phyloP scores from a whole-genome alignment of 768 basidiomycete species.

The Tylopilus vinaceipallidus region DNA sequence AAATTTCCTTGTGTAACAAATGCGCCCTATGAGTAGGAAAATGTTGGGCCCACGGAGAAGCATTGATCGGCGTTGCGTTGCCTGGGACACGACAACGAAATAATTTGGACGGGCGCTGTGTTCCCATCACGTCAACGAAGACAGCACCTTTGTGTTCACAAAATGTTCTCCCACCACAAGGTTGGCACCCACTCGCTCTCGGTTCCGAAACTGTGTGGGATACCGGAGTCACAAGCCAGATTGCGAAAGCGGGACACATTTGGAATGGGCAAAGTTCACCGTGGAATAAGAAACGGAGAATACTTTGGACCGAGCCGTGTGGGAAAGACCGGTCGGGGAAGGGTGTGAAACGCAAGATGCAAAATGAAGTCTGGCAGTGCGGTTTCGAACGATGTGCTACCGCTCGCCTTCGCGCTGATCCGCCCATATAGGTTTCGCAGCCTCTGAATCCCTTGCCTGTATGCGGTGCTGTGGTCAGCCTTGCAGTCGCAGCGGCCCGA shows the following conservation, averaged over 20 bases:
- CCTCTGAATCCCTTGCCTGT: slow-evolving; percentile 27
- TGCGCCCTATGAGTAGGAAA: too few relatives aligned
- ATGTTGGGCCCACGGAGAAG: too few relatives aligned
- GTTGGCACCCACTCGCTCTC: not conserved
- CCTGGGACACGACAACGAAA: not conserved
- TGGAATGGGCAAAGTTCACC: not conserved
- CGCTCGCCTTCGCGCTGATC: slow-evolving; percentile 21
- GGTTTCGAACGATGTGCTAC: not conserved
- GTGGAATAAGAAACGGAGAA: not conserved
- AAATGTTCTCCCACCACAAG: not conserved
- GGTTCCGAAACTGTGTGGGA: not conserved
- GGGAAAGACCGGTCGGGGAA: not conserved
- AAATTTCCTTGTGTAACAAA: too few relatives aligned
- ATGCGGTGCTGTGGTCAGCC: slow-evolving; percentile 2
- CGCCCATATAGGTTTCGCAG: slow-evolving; percentile 35
- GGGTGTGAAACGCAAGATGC: not conserved
- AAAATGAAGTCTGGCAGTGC: not conserved
- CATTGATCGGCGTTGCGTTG: not conserved
- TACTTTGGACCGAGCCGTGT: not conserved
- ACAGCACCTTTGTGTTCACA: not conserved
- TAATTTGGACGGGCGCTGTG: not conserved
- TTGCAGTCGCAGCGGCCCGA: not conserved
- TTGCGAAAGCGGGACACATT: slow-evolving; percentile 1
- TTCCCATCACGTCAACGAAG: not conserved
- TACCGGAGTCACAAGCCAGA: not conserved